Base-by-base conservation (phyloP, 768 basidiomycete genomes). In the Lenzites betulinus region DNA sequence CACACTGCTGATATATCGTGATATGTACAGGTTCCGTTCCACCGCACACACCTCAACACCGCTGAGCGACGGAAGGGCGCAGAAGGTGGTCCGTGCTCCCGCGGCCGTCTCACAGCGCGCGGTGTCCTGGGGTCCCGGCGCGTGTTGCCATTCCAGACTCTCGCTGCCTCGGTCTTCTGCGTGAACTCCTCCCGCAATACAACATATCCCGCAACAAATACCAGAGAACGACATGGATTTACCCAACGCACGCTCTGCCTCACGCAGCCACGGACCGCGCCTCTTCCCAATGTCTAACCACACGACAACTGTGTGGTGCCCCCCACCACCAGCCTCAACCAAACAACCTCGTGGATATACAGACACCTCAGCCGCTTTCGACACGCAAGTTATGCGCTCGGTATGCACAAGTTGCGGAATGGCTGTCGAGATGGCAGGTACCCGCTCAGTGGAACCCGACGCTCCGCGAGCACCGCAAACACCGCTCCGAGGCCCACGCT, bases 91-190 rank as follows among this genome's bases (percentile, higher is more conserved):
- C 64, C 64, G 64, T 65, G 64, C 64, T 53, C 57, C n/a, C 36
- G n/a, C n/a, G n/a, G n/a, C n/a, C n/a, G n/a, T 53, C 51, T 54
- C 59, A 39, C 49, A 51, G 54, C 36, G 39, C 42, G 28, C 38
- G 43, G 18, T 22, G 25, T 22, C 30, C 55, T 58, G 64, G 64
- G 64, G 64, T 54, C 61, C 58, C 61, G 42, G 58, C 60, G 64
- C 64, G 64, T 66, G 64, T 66, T 60, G 55, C 59, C 58, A 58
- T 62, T 65, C 64, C 25, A 60, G 64, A 62, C 61, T 64, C 59
- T 50, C 41, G 25, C 28, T 43, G 11, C 22, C 41, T 6, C 41
- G 20, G 50, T 23, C 58, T 46, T 46, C 43, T 48, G n/a, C 58
- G 36, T 59, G 58, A 50, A 43, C 13, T 30, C 48, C 47, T 42